Base-by-base conservation (phyloP, 495 filamentous ascomycete genomes). In the Podospora fimiseda region DNA sequence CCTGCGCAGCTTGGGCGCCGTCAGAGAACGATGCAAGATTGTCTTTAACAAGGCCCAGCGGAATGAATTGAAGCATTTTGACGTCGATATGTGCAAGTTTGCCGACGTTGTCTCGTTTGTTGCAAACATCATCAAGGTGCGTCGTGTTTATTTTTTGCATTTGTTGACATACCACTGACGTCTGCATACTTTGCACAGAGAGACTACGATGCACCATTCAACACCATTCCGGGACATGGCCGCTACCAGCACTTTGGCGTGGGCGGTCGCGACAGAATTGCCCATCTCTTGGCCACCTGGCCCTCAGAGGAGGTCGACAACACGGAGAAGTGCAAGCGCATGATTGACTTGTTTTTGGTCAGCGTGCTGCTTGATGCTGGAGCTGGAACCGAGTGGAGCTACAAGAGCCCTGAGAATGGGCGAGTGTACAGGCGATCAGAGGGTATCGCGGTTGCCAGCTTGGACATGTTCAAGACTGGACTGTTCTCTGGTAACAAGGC, bases 401-500 rank as follows among this genome's bases (percentile, higher is more conserved):
- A 95, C 71, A 90, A 85, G 70, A 90, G 88, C 52, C 86, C 86
- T 57, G 89, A 96, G 64, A 95, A 90, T 55, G 91, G 91, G 24
- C 87, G 83, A 53, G 61, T 86, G 13, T 97, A 90, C 64, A 78
- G 83, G 37, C 80, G 93, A 37, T 96, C 90, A 50, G 93, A 98
- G 66, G 93, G 93, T 19, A 74, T 98, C 56, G 93, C 93, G 4
- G 85, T 98, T 41, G 93, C 94, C 19, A 92, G 87, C 66, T 70
- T 98, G 63, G 93, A 97, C 61, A 98, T 98, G 93, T 98, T 97
- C 74, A 96, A 93, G 71, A 77, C 69, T 13, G 93, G 93, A n/a
- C 60, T 89, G 41, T 98, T 98, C 72, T 94, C 89, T 56, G 88
- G 90, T 61, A 83, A 90, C 60, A 75, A 79, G 2, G 78, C 69